Conservation (phyloP, 768 basidiomycete species). For the Leccinum barrowsii region DNA sequence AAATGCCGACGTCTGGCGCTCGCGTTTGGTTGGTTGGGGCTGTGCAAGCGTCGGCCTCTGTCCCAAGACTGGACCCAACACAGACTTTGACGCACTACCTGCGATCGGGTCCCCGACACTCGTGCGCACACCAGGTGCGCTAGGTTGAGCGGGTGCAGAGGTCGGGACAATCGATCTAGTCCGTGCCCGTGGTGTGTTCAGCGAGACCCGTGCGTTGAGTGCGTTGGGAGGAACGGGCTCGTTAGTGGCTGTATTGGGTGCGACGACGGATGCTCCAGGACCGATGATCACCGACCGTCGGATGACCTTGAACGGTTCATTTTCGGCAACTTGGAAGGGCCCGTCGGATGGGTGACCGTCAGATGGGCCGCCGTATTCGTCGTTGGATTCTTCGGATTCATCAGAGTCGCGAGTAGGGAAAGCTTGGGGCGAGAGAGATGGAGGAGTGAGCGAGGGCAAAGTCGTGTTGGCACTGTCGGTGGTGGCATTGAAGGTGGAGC, state of each 20-base stretch:
- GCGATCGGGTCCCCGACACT: not conserved
- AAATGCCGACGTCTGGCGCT: constrained; percentile 22
- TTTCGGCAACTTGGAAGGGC: constrained; percentile 24
- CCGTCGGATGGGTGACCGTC: not conserved
- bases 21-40: constrained; percentile 7
- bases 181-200: not conserved
- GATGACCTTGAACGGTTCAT: constrained; percentile 23
- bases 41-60: not conserved
- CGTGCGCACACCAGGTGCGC: not conserved
- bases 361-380: constrained; percentile 13
- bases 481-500: not conserved
- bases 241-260: not conserved
- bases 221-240: not conserved
- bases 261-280: not conserved
- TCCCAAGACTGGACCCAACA: not conserved
- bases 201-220: not conserved
- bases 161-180: not conserved
- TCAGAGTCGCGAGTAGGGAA: not conserved
- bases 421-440: not conserved
- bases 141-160: not conserved
- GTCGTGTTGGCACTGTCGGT: not conserved
- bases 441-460: not conserved
- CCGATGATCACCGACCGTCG: constrained; percentile 2
- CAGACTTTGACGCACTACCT: not conserved
- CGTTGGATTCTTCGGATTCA: constrained; percentile 13